Percentiles rank a stretch among this genome's conserved stretches.
Evolutionary conservation across 208 protist genomes (phyloP).

Genomic region (Trypanosoma brucei): DNA sequence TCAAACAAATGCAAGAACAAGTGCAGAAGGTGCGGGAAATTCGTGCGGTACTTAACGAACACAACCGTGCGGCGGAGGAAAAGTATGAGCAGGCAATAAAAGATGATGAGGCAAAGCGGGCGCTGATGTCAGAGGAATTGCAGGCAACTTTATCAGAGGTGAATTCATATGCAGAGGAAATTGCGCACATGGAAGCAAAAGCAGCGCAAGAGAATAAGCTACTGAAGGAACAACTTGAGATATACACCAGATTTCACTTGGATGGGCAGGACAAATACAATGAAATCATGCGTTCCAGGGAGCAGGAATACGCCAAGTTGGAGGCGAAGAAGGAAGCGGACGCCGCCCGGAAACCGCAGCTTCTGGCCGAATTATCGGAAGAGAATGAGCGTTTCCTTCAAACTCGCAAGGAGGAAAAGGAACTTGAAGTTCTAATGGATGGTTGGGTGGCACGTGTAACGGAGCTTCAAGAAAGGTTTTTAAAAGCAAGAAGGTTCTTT

Average conservation of each 20-base stretch:
- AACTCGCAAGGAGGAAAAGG: constrained; percentile 25
- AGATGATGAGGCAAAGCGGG: constrained; percentile 37
- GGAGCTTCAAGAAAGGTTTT: constrained; percentile 45
- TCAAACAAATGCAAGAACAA: constrained; percentile 23
- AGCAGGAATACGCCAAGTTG: constrained; percentile 42
- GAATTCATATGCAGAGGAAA: constrained; percentile 34
- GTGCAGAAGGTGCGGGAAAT: constrained; percentile 35
- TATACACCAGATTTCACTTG: constrained; percentile 42
- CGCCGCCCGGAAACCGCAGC: constrained; percentile 29
- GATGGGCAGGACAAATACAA: constrained; percentile 46
- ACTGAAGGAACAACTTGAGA: constrained; percentile 54
- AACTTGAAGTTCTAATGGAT: constrained; percentile 43
- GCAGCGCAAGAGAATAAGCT: constrained; percentile 31
- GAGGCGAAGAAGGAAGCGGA: constrained; percentile 32
- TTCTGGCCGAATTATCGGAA: constrained; percentile 32
- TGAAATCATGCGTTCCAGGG: constrained; percentile 39
- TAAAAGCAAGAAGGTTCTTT: constrained; percentile 46
- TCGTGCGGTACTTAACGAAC: constrained; percentile 34
- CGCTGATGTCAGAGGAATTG: constrained; percentile 33
- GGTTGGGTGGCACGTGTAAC: constrained; percentile 36
- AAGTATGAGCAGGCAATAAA: constrained; percentile 37
- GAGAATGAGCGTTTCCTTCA: constrained; percentile 27
- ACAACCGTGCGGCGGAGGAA: constrained; percentile 40
- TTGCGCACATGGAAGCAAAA: constrained; percentile 35
- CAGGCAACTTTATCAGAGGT: constrained; percentile 38